Evolutionary conservation across 306 rosid species (phyloP).

Genomic region (Pyrus betulifolia): DNA sequence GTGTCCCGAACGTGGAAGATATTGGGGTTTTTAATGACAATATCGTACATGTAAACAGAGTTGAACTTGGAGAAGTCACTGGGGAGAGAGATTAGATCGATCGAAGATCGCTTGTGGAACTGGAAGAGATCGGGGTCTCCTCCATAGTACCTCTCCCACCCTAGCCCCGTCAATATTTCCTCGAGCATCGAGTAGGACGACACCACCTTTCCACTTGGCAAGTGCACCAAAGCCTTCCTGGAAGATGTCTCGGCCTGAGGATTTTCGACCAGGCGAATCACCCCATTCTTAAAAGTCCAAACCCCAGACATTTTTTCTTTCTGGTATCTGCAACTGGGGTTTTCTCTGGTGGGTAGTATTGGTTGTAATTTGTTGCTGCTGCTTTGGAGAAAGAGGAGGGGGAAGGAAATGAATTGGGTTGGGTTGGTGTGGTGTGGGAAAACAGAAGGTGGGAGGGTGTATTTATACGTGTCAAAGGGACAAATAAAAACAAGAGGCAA

Average conservation of each 20-base stretch:
- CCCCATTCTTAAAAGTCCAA: slow-evolving; percentile 78
- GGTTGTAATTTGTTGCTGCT: background rate
- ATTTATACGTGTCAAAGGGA: slow-evolving; percentile 39
- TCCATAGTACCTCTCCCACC: slow-evolving; percentile 94
- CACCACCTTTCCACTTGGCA: slow-evolving; percentile 59
- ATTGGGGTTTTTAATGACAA: slow-evolving; percentile 75
- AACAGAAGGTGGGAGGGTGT: slow-evolving; percentile 17
- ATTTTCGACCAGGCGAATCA: slow-evolving; percentile 55
- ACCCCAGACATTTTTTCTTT: slow-evolving; percentile 59
- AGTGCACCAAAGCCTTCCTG: slow-evolving; percentile 55
- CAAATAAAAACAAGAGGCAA: slow-evolving; percentile 47
- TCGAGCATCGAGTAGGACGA: slow-evolving; percentile 58
- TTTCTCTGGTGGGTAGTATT: background rate
- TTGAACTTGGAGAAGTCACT: slow-evolving; percentile 67
- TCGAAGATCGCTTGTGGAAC: slow-evolving; percentile 79
- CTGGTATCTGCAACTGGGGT: background rate
- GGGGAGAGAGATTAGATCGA: slow-evolving; percentile 88
- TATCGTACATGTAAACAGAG: slow-evolving; percentile 86
- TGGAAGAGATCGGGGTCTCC: slow-evolving; percentile 79
- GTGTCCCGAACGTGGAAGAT: slow-evolving; percentile 80
- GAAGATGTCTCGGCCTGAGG: slow-evolving; percentile 50
- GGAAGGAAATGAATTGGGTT: slow-evolving; percentile 7
- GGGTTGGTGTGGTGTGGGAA: slow-evolving; percentile 12
- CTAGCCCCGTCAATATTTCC: slow-evolving; percentile 51
- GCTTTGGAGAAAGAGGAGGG: background rate